Percentiles rank a stretch among this genome's conserved stretches.
Evolutionary conservation across 1,284 basidiomycete genomes (phyloP).

Genomic region (Cryptococcus sp.): DNA sequence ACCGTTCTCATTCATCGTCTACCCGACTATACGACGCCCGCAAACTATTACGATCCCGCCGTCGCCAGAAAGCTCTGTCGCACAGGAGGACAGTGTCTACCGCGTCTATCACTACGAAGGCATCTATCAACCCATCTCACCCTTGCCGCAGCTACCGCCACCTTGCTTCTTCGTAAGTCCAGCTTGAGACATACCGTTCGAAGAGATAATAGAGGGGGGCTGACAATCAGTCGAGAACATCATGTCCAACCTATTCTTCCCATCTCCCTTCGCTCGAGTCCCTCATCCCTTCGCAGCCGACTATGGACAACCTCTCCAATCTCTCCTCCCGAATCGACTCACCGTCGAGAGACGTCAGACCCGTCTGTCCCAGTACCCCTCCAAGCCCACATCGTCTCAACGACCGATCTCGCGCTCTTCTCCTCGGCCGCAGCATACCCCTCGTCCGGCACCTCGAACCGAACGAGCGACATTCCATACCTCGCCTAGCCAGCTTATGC

Average conservation of each 20-base stretch:
- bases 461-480: background rate
- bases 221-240: background rate
- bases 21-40: too few relatives aligned
- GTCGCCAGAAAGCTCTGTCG: too few relatives aligned
- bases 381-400: background rate
- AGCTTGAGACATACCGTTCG: too few relatives aligned
- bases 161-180: too few relatives aligned
- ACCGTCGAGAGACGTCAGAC: background rate
- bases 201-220: background rate
- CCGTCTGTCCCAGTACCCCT: background rate
- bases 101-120: too few relatives aligned
- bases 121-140: too few relatives aligned
- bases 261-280: background rate
- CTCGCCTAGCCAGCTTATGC: background rate
- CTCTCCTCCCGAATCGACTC: background rate
- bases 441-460: background rate
- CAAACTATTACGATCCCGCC: too few relatives aligned
- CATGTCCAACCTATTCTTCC: background rate
- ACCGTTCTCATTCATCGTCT: too few relatives aligned
- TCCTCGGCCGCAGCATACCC: background rate
- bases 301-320: background rate
- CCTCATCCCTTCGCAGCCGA: conserved; percentile 1
- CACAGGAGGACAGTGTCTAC: too few relatives aligned
- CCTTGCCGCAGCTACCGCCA: too few relatives aligned
- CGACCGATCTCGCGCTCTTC: background rate